These are phyloP conservation scores for Osmanthus fragrans DNA, from an alignment of 257 asterid genomes.

Conservation along the genomic window DNA sequence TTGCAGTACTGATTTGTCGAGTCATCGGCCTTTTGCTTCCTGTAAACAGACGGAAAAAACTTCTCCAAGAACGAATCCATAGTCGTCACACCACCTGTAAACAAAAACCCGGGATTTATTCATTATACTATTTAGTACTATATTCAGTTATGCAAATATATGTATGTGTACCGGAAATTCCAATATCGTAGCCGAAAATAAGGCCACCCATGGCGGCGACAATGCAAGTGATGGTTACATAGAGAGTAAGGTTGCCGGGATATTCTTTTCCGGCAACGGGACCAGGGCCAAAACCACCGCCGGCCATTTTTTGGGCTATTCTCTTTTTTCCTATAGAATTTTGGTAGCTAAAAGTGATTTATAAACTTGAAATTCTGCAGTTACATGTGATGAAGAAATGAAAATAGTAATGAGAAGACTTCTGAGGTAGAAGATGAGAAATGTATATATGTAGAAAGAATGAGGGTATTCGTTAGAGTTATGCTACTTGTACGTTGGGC, in stretches of 20 bases:
- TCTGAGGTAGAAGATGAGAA: neutral
- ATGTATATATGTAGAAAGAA: neutral
- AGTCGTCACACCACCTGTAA: conserved; percentile 82
- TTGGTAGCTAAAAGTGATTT: neutral
- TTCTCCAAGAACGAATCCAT: conserved; percentile 71
- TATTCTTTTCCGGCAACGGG: conserved; percentile 53
- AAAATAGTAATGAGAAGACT: neutral
- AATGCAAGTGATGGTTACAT: conserved; percentile 65
- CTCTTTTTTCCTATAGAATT: no score
- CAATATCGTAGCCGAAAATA: conserved; percentile 85
- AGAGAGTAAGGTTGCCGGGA: conserved; percentile 71
- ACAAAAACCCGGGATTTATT: neutral
- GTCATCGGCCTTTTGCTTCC: conserved; percentile 40
- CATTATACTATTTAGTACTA: no score
- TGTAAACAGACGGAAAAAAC: conserved; percentile 65
- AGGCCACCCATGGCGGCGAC: conserved; percentile 98
- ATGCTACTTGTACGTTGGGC: no score
- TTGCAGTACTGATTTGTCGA: conserved; percentile 79
- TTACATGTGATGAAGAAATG: neutral
- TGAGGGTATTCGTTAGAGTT: no score
- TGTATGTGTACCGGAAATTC: conserved; percentile 62
- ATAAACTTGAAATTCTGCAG: neutral
- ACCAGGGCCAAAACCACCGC: conserved; percentile 64
- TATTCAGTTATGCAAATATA: neutral
- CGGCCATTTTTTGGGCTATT: conserved; percentile 56